These are phyloP conservation scores for Solanum medicagineum DNA, from an alignment of 257 asterid genomes.

Conservation along the genomic window DNA sequence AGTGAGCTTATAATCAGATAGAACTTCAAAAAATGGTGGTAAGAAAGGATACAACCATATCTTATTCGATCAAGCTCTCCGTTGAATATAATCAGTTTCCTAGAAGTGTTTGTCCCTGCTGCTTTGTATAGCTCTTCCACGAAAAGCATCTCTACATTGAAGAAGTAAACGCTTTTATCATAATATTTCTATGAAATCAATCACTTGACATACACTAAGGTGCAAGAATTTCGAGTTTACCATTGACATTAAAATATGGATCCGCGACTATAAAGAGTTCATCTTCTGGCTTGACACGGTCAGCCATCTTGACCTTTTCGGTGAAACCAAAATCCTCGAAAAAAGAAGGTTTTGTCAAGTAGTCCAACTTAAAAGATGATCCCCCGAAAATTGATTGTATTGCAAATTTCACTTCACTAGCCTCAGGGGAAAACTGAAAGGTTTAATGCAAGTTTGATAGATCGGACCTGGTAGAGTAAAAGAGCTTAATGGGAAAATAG, in stretches of 20 bases:
- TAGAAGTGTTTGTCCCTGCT: conserved; percentile 51
- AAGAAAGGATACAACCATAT: conserved; percentile 89
- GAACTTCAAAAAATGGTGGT: not conserved
- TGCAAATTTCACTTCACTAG: conserved; percentile 76
- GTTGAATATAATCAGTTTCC: conserved; percentile 65
- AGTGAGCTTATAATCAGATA: not conserved
- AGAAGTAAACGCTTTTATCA: not conserved
- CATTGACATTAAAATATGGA: conserved; percentile 87
- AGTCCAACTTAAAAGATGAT: conserved; percentile 66
- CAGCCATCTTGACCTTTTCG: conserved; percentile 63
- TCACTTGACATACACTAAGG: not conserved
- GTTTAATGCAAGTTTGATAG: not conserved
- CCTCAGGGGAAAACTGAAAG: conserved; percentile 88
- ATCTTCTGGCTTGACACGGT: conserved; percentile 76
- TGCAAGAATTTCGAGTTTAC: conserved; percentile 15
- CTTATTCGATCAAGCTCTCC: conserved; percentile 93
- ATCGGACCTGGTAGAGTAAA: not conserved
- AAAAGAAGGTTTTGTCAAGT: conserved; percentile 81
- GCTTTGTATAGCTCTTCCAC: conserved; percentile 85
- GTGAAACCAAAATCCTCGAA: conserved; percentile 81
- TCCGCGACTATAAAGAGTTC: conserved; percentile 78
- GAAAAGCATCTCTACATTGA: conserved; percentile 72
- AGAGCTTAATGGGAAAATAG: not conserved
- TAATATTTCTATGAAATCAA: not conserved
- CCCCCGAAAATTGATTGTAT: conserved; percentile 65